phyloP scores from a whole-genome alignment of 805 yeast genomes.

The Cyberlindnera meyerae region DNA sequence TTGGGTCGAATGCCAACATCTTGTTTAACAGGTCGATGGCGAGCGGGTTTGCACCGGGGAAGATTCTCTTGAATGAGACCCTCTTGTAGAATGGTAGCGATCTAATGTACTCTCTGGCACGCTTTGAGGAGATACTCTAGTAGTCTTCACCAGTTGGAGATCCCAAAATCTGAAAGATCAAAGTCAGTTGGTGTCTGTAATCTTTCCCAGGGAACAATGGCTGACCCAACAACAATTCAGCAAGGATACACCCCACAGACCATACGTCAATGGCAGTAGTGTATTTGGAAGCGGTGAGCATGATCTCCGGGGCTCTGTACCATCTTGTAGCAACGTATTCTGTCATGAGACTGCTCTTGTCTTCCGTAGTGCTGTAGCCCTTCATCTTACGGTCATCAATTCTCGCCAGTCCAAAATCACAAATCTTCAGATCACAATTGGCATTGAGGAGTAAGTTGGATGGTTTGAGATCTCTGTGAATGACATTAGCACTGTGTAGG shows the following conservation, averaged over 20 bases:
- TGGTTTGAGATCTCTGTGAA: conserved; percentile 92
- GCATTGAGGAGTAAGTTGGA: conserved; percentile 80
- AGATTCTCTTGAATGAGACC: conserved; percentile 43
- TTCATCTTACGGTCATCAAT: conserved; percentile 27
- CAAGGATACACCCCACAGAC: conserved; percentile 95
- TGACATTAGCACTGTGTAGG: conserved; percentile 87
- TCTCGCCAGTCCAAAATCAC: conserved; percentile 90
- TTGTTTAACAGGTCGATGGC: conserved; percentile 62
- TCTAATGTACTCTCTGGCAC: conserved; percentile 86
- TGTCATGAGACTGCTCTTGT: conserved; percentile 79
- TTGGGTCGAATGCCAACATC: conserved; percentile 79
- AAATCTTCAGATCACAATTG: conserved; percentile 88
- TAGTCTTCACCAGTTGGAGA: conserved; percentile 82
- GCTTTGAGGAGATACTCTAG: conserved; percentile 63
- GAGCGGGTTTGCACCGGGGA: conserved; percentile 52
- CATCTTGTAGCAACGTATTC: conserved; percentile 97
- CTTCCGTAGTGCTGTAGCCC: conserved; percentile 49
- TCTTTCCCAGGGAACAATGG: conserved; percentile 94
- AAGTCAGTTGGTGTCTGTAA: conserved; percentile 83
- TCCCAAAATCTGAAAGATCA: conserved; percentile 81
- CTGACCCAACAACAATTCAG: conserved; percentile 79
- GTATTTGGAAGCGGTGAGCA: conserved; percentile 90
- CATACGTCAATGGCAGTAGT: conserved; percentile 94
- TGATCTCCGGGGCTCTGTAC: conserved; percentile 97
- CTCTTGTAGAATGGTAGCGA: conserved; percentile 69